phyloP scores from a whole-genome alignment of 768 basidiomycete genomes.

The Multifurca ochricompacta region DNA sequence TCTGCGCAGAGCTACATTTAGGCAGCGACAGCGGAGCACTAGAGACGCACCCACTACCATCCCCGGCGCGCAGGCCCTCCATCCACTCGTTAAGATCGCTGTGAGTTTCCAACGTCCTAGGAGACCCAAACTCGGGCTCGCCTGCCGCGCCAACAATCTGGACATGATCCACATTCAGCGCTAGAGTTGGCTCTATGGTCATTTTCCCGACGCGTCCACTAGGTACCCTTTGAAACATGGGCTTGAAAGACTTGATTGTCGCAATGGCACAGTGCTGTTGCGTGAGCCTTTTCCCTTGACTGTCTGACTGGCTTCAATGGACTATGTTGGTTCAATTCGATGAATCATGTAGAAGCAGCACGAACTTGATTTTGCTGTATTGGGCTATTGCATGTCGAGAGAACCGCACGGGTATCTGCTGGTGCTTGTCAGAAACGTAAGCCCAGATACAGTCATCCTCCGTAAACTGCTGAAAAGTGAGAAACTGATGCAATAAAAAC shows the following conservation, averaged over 20 bases:
- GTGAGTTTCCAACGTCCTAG: slow-evolving; percentile 37
- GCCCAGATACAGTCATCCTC: slow-evolving; percentile 52
- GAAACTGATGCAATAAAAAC: slow-evolving; percentile 35
- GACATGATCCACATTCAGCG: slow-evolving; percentile 45
- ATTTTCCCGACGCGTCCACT: slow-evolving; percentile 32
- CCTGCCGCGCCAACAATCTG: slow-evolving; percentile 35
- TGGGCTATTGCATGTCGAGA: slow-evolving; percentile 40
- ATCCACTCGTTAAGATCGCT: slow-evolving; percentile 43
- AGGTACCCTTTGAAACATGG: slow-evolving; percentile 48
- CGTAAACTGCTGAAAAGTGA: slow-evolving; percentile 38
- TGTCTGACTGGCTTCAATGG: slow-evolving; percentile 18
- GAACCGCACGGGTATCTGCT: slow-evolving; percentile 47
- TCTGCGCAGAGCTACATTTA: slow-evolving; percentile 23
- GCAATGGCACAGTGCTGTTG: slow-evolving; percentile 41
- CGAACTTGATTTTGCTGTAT: slow-evolving; percentile 35
- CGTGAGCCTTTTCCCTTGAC: slow-evolving; percentile 32
- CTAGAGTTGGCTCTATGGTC: slow-evolving; percentile 36
- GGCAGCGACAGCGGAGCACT: background rate
- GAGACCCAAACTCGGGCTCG: slow-evolving; percentile 44
- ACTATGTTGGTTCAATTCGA: background rate
- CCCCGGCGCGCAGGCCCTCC: slow-evolving; percentile 44
- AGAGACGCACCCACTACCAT: slow-evolving; percentile 52
- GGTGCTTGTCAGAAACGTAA: slow-evolving; percentile 48
- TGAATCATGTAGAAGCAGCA: background rate
- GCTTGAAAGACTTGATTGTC: slow-evolving; percentile 41